These are phyloP conservation scores for Penicillium sp. DNA, from an alignment of 2,329 filamentous ascomycete species.

Conservation along the genomic window DNA sequence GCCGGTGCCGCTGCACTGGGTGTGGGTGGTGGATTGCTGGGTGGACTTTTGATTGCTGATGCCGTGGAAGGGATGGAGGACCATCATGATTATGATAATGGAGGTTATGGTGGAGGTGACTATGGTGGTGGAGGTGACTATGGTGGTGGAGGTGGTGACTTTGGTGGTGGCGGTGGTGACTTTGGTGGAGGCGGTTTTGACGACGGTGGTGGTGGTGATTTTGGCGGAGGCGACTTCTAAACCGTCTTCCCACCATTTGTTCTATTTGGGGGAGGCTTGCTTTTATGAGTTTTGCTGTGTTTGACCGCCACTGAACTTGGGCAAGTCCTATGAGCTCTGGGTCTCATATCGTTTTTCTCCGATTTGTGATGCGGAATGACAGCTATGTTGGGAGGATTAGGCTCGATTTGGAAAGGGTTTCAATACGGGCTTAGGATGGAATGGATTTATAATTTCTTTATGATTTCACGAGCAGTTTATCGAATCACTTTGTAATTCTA, in stretches of 20 bases:
- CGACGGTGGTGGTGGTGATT: slow-evolving; percentile 35
- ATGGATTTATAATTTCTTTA: slow-evolving; percentile 1
- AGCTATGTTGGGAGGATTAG: neutral
- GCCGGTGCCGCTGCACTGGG: slow-evolving; percentile 75
- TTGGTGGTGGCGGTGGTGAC: slow-evolving; percentile 19
- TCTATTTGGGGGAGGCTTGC: neutral
- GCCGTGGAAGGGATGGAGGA: slow-evolving; percentile 66
- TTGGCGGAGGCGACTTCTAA: slow-evolving; percentile 22
- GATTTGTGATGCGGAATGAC: neutral
- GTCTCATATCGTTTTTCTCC: neutral
- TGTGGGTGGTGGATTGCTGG: slow-evolving; percentile 76
- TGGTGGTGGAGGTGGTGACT: neutral
- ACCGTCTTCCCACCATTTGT: neutral
- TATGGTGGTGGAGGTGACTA: neutral
- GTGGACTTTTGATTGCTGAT: slow-evolving; percentile 70
- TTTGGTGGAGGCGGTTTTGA: slow-evolving; percentile 14
- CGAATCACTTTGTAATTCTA: neutral
- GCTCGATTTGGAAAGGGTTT: neutral
- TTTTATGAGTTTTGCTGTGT: neutral
- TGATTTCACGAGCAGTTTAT: neutral
- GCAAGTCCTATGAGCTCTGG: slow-evolving; percentile 11
- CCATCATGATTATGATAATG: slow-evolving; percentile 47
- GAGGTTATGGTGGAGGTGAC: neutral
- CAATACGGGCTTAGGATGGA: neutral
- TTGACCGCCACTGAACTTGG: neutral